A percentile compares a stretch with the other conserved stretches of the same genome.
phyloP scores from a whole-genome alignment of 805 yeast species.

The Teunomyces panamensis region DNA sequence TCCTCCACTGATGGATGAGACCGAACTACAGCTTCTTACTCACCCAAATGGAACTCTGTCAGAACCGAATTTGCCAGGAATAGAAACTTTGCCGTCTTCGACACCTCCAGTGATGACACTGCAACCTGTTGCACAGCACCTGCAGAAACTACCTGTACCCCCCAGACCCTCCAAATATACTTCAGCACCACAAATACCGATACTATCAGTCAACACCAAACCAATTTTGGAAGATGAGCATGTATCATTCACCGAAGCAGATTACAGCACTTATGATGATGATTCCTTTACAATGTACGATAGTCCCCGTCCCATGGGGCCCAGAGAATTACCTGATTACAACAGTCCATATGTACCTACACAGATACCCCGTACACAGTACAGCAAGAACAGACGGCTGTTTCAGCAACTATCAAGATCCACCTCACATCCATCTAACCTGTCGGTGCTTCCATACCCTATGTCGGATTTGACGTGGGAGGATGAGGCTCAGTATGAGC shows the following conservation, averaged over 20 bases:
- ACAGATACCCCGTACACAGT: neutral
- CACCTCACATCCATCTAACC: slow-evolving; percentile 2
- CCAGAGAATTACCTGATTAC: slow-evolving; percentile 37
- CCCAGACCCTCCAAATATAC: neutral
- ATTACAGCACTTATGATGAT: slow-evolving; percentile 8
- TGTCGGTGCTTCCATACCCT: slow-evolving; percentile 6
- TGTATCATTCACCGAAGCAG: neutral
- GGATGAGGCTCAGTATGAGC: neutral
- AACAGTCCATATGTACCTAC: slow-evolving; percentile 8
- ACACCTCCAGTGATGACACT: neutral
- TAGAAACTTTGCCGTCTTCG: neutral
- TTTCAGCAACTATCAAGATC: slow-evolving; percentile 12
- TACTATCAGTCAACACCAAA: neutral
- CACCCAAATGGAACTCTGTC: neutral
- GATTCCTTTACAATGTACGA: slow-evolving; percentile 25
- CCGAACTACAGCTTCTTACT: neutral
- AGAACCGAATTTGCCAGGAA: neutral
- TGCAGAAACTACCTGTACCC: neutral
- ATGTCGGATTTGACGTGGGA: slow-evolving; percentile 4
- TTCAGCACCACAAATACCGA: neutral
- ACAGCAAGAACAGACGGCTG: slow-evolving; percentile 5
- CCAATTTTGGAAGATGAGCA: neutral
- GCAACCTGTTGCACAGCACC: too few species aligned
- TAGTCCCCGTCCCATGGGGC: slow-evolving; percentile 40
- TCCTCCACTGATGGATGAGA: slow-evolving; percentile 16